A percentile compares a stretch with the other conserved stretches of the same genome.
Conservation (phyloP, 306 rosid species). For the Fagus crenata region DNA sequence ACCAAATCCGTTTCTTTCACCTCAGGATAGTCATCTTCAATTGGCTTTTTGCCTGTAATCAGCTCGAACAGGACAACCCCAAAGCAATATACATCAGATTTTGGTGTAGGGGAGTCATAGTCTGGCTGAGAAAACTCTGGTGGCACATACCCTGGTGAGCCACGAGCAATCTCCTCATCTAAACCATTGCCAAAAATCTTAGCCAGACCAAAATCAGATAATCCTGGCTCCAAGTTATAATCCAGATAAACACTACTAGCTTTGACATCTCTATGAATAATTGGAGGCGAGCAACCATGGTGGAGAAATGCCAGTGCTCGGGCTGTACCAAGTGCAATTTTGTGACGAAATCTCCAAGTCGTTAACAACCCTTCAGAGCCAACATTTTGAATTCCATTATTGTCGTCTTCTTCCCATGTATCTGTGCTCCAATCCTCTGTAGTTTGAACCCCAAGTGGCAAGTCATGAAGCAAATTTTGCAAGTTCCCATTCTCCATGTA, state of each 20-base stretch:
- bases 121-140: slow-evolving; percentile 76
- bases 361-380: slow-evolving; percentile 81
- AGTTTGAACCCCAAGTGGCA: slow-evolving; percentile 87
- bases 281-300: slow-evolving; percentile 98
- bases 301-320: slow-evolving; percentile 93
- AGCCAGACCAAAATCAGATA: slow-evolving; percentile 93
- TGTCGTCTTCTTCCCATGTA: slow-evolving; percentile 78
- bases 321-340: slow-evolving; percentile 88
- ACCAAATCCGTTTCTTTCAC: slow-evolving; percentile 77
- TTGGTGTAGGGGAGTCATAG: slow-evolving; percentile 66
- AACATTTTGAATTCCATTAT: slow-evolving; percentile 64
- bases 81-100: slow-evolving; percentile 92
- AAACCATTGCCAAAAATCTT: slow-evolving; percentile 79
- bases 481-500: slow-evolving; percentile 98
- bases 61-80: slow-evolving; percentile 91
- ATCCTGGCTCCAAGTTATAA: slow-evolving; percentile 81
- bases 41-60: slow-evolving; percentile 80
- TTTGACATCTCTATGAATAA: slow-evolving; percentile 83
- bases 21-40: slow-evolving; percentile 78
- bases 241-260: slow-evolving; percentile 96
- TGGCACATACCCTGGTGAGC: slow-evolving; percentile 79
- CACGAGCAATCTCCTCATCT: slow-evolving; percentile 73
- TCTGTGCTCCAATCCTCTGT: slow-evolving; percentile 97
- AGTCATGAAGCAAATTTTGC: slow-evolving; percentile 91
- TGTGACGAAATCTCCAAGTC: slow-evolving; percentile 90